These are phyloP conservation scores for Hibiscus tridactylites DNA, from an alignment of 345 rosid genomes.

Conservation along the genomic window DNA sequence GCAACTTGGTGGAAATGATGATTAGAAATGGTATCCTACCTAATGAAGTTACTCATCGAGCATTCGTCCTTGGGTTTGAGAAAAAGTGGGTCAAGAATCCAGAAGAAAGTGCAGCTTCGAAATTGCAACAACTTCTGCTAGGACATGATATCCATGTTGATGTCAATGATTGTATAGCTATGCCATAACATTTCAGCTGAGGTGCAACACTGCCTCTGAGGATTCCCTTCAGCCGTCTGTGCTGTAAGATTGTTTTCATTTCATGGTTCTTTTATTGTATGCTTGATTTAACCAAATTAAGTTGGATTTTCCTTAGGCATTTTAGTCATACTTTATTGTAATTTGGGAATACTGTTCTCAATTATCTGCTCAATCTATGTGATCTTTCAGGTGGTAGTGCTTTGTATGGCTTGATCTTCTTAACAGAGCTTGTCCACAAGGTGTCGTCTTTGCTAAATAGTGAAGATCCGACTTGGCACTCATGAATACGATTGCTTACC, in stretches of 20 bases:
- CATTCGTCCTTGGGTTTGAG: constrained; percentile 36
- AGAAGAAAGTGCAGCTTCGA: constrained; percentile 26
- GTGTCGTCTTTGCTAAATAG: not conserved
- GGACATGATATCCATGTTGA: constrained; percentile 13
- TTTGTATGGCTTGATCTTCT: not conserved
- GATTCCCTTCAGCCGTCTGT: not conserved
- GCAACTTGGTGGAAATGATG: constrained; percentile 35
- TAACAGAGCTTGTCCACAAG: not conserved
- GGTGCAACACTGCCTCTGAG: not conserved
- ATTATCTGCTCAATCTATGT: not conserved
- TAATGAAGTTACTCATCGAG: constrained; percentile 24
- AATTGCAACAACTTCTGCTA: constrained; percentile 26
- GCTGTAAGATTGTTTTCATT: constrained; percentile 6
- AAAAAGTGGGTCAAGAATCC: constrained; percentile 24
- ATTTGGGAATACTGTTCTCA: not conserved
- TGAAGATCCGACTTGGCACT: not conserved
- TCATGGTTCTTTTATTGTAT: not conserved
- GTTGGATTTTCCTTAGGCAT: not conserved
- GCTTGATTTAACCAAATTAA: not conserved
- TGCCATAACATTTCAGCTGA: constrained; percentile 2
- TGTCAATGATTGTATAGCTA: not conserved
- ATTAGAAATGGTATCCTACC: constrained; percentile 36
- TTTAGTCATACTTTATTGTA: not conserved
- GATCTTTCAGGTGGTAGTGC: not conserved
- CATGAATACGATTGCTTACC: not conserved